phyloP scores from a whole-genome alignment of 768 basidiomycete species.

The Termitomyces sp. region DNA sequence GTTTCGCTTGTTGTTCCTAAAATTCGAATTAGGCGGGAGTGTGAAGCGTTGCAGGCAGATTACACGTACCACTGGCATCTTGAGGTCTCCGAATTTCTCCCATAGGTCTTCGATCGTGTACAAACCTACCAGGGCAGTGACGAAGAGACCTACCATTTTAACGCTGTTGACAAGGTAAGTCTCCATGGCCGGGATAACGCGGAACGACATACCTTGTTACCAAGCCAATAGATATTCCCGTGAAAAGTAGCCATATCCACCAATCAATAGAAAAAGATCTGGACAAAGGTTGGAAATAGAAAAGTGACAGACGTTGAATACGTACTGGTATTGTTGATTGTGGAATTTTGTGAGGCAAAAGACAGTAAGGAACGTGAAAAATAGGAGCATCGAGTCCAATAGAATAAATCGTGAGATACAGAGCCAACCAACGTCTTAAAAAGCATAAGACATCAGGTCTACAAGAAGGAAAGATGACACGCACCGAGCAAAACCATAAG shows the following conservation, averaged over 20 bases:
- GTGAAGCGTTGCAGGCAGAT: neutral
- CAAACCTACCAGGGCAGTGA: conserved; percentile 88
- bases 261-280: conserved; percentile 95
- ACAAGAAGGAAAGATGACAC: conserved; percentile 16
- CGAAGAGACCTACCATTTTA: conserved; percentile 95
- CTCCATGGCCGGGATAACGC: neutral
- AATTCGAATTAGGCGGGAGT: neutral
- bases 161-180: conserved; percentile 44
- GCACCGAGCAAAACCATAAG: conserved; percentile 90
- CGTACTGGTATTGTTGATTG: conserved; percentile 92
- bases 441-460: neutral
- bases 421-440: conserved; percentile 91
- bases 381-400: conserved; percentile 96
- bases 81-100: conserved; percentile 96
- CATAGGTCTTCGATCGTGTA: conserved; percentile 98
- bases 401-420: conserved; percentile 97
- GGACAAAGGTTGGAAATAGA: conserved; percentile 6
- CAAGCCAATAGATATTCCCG: conserved; percentile 91
- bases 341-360: conserved; percentile 96
- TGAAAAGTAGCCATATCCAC: conserved; percentile 95
- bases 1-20: conserved; percentile 80
- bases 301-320: conserved; percentile 3
- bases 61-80: conserved; percentile 75
- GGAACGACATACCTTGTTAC: conserved; percentile 67
- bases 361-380: conserved; percentile 97